Evolutionary conservation across 2,329 filamentous ascomycete species (phyloP), one percentile per base, ranked within the genome.

Genomic region (Ceratocystis eucalypticola): DNA sequence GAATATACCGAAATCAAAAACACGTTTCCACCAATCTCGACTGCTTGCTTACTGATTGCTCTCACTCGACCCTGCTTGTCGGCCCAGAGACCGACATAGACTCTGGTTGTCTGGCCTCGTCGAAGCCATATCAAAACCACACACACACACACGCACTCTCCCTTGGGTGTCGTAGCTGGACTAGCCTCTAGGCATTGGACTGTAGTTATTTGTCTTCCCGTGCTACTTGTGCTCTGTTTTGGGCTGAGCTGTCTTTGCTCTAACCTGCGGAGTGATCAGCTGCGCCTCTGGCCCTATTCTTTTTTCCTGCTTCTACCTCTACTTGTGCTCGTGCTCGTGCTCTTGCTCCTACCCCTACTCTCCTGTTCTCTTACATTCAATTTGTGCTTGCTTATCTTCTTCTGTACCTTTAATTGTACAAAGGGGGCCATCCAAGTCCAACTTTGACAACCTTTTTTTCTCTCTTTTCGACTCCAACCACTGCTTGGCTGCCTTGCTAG

Each of bases 1-100:
- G 55, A 59, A 59, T 37, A 12, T 59, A 30, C 55, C 55, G 55
- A 59, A 59, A 20, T 37, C 55, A 59, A n/a, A 59, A 59, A 59
- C 55, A 59, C 55, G 28, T 59, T 37, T 59, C 30, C 28, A 37
- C 5, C 55, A 30, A 59, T 37, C 25, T 59, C 55, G 55, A 59
- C 55, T 33, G 55, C 55, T 37, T 41, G 37, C 37, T 41, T 41
- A 30, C 55, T n/a, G 55, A 17, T 17, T n/a, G 55, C 25, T 59
- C 69, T 12, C 37, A 41, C 37, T 41, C 37, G 37, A 15, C 37
- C 37, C 12, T 41, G 37, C 37, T 41, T 59, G 28, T 37, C 55
- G 55, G 55, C 28, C 28, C 55, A n/a, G 55, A 59, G 28, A 59
- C 55, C n/a, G 55, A 59, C 2, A 37, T 30, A 17, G 10, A 33